Conservation (phyloP, 2,329 filamentous ascomycete genomes). For the Xylariaceae sp. region DNA sequence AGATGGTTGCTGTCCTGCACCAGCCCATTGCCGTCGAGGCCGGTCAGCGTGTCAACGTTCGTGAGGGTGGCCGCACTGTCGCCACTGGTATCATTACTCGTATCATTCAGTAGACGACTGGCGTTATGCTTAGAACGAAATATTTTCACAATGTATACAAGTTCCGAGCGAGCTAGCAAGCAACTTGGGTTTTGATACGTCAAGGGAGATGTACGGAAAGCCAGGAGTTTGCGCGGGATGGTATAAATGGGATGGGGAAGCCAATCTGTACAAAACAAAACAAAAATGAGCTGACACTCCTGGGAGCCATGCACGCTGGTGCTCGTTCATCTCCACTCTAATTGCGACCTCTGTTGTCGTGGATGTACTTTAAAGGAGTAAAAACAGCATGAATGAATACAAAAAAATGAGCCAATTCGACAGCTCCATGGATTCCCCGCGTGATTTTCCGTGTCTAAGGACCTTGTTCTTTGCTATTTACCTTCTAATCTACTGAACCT, state of each 20-base stretch:
- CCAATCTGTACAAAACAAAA: slow-evolving; percentile 21
- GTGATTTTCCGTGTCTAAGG: background rate
- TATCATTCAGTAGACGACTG: slow-evolving; percentile 52
- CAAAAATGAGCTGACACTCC: slow-evolving; percentile 19
- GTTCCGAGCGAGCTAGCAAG: slow-evolving; percentile 23
- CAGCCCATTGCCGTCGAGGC: slow-evolving; percentile 81
- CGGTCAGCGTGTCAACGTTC: slow-evolving; percentile 95
- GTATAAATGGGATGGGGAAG: slow-evolving; percentile 25
- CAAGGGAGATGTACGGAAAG: slow-evolving; percentile 18
- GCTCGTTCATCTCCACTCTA: slow-evolving; percentile 30
- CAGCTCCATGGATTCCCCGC: background rate
- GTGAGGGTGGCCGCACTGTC: slow-evolving; percentile 89
- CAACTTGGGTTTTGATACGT: slow-evolving; percentile 15
- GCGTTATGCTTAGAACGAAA: slow-evolving; percentile 11
- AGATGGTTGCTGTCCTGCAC: slow-evolving; percentile 87
- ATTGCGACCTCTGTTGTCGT: slow-evolving; percentile 10
- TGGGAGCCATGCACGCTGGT: slow-evolving; percentile 25
- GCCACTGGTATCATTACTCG: slow-evolving; percentile 78
- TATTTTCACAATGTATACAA: slow-evolving; percentile 17
- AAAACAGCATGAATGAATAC: slow-evolving; percentile 24
- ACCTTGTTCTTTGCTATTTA: too few relatives aligned
- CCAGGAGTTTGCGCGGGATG: slow-evolving; percentile 20
- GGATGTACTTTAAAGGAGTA: slow-evolving; percentile 4
- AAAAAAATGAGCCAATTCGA: slow-evolving; percentile 6
- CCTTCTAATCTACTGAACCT: too few relatives aligned